phyloP scores from a whole-genome alignment of 768 basidiomycete genomes.

The Brasilioporus rufonigricans region DNA sequence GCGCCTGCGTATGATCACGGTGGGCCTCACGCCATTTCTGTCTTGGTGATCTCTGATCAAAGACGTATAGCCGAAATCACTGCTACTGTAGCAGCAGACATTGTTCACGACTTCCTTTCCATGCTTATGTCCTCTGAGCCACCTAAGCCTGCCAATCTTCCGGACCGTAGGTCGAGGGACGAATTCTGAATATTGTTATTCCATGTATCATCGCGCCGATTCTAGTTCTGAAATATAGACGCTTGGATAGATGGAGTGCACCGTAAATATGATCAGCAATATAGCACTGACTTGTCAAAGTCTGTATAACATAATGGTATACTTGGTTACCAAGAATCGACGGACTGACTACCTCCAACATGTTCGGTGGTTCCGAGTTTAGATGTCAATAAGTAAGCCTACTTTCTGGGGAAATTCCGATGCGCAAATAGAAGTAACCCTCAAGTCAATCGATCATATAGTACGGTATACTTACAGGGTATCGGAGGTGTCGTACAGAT shows the following conservation, averaged over 20 bases:
- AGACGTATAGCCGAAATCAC: slow-evolving; percentile 36
- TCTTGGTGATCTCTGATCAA: slow-evolving; percentile 4
- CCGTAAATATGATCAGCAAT: background rate
- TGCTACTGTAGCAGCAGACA: slow-evolving; percentile 42
- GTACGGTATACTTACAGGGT: slow-evolving; percentile 22
- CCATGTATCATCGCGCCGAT: background rate
- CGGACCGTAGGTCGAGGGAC: slow-evolving; percentile 14
- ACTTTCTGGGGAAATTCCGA: background rate
- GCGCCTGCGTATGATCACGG: slow-evolving; percentile 29
- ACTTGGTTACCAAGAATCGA: slow-evolving; percentile 30
- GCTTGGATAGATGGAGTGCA: background rate
- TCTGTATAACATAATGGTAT: background rate
- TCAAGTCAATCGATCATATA: background rate
- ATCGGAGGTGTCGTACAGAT: slow-evolving; percentile 17
- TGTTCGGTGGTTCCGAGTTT: background rate
- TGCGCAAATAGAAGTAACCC: background rate
- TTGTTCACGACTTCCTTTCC: slow-evolving; percentile 45
- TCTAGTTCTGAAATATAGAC: background rate
- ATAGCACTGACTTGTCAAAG: background rate
- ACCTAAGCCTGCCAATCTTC: slow-evolving; percentile 18
- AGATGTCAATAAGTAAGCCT: background rate
- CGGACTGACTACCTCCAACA: slow-evolving; percentile 53
- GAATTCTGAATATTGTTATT: slow-evolving; percentile 14
- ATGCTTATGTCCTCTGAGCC: slow-evolving; percentile 34
- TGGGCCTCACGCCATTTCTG: slow-evolving; percentile 2